phyloP scores from a whole-genome alignment of 805 yeast species.

The Pichia phayaonensis region DNA sequence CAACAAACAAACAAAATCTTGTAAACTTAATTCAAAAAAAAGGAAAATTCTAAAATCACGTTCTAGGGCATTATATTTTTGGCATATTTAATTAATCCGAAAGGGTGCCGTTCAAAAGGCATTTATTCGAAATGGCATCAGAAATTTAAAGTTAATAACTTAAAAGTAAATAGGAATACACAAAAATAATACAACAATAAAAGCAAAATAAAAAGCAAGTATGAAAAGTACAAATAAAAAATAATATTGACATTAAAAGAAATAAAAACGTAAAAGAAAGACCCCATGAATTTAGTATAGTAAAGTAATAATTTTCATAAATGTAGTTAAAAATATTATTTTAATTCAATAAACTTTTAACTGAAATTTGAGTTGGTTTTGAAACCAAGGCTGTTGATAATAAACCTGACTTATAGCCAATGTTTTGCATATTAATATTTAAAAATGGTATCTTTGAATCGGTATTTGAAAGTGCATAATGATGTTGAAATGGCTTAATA shows the following conservation, averaged over 20 bases:
- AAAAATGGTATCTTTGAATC: conserved; percentile 5
- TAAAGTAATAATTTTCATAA: not conserved
- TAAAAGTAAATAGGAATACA: not conserved
- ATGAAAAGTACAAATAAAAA: not conserved
- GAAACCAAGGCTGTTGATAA: not conserved
- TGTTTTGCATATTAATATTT: not conserved
- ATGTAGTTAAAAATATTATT: not conserved
- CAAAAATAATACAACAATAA: not conserved
- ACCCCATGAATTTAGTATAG: not conserved
- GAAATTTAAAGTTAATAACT: not conserved
- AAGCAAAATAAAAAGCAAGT: not conserved
- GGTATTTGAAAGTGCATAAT: not conserved
- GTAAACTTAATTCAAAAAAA: no score
- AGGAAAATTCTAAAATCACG: no score
- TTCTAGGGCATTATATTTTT: no score
- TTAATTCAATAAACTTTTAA: conserved; percentile 23
- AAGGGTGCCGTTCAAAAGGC: no score
- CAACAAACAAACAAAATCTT: no score
- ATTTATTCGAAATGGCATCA: no score
- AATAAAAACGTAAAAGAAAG: not conserved
- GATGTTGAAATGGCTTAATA: conserved; percentile 13
- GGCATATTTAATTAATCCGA: no score
- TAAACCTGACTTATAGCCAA: not conserved
- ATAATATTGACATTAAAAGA: not conserved
- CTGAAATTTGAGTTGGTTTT: conserved; percentile 17